phyloP scores from a whole-genome alignment of 208 protist species.

The Naegleria fowleri region DNA sequence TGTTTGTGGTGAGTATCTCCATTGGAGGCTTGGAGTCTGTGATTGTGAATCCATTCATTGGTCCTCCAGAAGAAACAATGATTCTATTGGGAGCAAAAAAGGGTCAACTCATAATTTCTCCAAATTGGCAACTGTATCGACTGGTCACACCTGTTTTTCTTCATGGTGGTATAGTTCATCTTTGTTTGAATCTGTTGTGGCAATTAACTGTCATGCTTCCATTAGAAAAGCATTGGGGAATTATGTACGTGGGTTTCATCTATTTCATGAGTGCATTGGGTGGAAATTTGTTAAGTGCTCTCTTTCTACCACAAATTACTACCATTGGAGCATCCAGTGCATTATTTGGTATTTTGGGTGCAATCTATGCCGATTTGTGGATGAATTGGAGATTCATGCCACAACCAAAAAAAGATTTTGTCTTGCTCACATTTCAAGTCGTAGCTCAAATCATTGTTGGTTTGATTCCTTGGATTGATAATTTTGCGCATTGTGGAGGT shows the following conservation, averaged over 20 bases:
- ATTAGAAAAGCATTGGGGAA: background rate
- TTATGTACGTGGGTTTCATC: background rate
- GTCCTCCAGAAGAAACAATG: background rate
- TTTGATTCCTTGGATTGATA: slow-evolving; percentile 10
- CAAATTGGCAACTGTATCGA: background rate
- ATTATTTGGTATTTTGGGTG: background rate
- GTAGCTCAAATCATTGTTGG: background rate
- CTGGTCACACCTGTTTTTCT: background rate
- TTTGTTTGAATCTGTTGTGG: background rate
- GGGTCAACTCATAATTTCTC: background rate
- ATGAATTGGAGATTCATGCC: slow-evolving; percentile 4
- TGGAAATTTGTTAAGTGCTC: background rate
- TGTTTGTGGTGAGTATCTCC: background rate
- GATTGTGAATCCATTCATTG: background rate
- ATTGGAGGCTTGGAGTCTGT: background rate
- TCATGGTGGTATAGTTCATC: background rate
- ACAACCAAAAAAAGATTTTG: background rate
- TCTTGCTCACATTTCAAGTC: background rate
- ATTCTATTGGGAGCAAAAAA: background rate
- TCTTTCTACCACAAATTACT: background rate
- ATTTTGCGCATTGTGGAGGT: background rate
- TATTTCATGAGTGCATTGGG: background rate
- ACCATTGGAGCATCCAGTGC: background rate
- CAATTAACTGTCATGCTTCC: background rate
- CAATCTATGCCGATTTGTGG: background rate